Percentiles rank a stretch among this genome's conserved stretches.
These are phyloP conservation scores for Daldinia decipiens DNA, from an alignment of 495 filamentous ascomycete species.

Conservation along the genomic window DNA sequence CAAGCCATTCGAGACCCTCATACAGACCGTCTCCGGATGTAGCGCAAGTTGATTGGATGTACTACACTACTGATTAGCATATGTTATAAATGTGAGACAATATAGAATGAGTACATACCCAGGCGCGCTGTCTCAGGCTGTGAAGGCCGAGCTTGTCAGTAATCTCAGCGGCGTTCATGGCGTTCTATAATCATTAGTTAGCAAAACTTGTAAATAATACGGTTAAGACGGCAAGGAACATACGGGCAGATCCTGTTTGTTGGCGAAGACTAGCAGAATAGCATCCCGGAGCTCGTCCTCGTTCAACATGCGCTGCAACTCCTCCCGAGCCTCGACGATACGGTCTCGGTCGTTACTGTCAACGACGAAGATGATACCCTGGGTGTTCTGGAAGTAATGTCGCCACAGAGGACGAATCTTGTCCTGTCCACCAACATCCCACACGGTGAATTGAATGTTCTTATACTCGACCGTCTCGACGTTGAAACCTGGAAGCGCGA, in stretches of 20 bases:
- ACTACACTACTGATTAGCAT: constrained; percentile 65
- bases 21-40: constrained; percentile 99
- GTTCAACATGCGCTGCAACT: constrained; percentile 99
- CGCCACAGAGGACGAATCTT: constrained; percentile 99
- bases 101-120: constrained; percentile 69
- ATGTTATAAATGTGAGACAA: constrained; percentile 7
- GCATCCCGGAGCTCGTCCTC: constrained; percentile 99
- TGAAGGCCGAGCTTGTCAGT: constrained; percentile 99
- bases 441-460: constrained; percentile 99
- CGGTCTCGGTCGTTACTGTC: constrained; percentile 99
- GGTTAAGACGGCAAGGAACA: constrained; percentile 47
- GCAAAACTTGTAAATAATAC: background rate
- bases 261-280: constrained; percentile 97
- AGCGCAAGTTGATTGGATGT: constrained; percentile 99
- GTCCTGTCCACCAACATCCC: constrained; percentile 99
- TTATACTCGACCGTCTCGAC: constrained; percentile 99
- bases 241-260: constrained; percentile 99
- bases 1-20: constrained; percentile 99
- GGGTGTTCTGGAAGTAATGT: constrained; percentile 99
- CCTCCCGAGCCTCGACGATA: constrained; percentile 98
- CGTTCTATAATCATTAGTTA: constrained; percentile 71
- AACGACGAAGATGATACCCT: constrained; percentile 99
- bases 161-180: constrained; percentile 99
- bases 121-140: constrained; percentile 95
- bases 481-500: constrained; percentile 82